phyloP scores from a whole-genome alignment of 2,329 filamentous ascomycete genomes.

The Exophiala bonariae region DNA sequence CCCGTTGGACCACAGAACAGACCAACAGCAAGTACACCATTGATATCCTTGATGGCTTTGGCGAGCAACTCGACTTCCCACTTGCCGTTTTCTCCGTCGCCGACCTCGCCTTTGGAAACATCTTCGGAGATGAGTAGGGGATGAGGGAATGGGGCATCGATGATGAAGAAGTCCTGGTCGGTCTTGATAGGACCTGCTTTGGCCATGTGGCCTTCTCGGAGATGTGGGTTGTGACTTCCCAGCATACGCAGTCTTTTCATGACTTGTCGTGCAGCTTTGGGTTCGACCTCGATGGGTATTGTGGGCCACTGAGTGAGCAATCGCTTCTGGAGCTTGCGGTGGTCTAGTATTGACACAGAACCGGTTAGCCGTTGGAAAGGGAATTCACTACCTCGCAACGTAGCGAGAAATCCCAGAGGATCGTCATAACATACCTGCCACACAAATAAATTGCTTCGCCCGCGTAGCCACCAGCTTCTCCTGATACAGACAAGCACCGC shows the following conservation, averaged over 20 bases:
- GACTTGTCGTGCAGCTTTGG: slow-evolving; percentile 76
- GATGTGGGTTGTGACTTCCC: slow-evolving; percentile 60
- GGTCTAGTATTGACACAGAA: slow-evolving; percentile 58
- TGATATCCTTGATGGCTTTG: slow-evolving; percentile 72
- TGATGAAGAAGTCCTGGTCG: slow-evolving; percentile 83
- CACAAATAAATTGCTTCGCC: slow-evolving; percentile 82
- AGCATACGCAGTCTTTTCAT: slow-evolving; percentile 70
- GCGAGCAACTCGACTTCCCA: slow-evolving; percentile 82
- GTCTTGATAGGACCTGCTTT: slow-evolving; percentile 84
- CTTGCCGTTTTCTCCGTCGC: slow-evolving; percentile 61
- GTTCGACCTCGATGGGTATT: slow-evolving; percentile 92
- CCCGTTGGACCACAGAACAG: slow-evolving; percentile 85
- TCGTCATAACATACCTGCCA: slow-evolving; percentile 67
- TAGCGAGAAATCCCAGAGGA: too few relatives aligned
- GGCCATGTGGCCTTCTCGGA: slow-evolving; percentile 70
- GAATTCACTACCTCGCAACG: too few relatives aligned
- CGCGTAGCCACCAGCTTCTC: slow-evolving; percentile 92
- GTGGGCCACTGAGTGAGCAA: slow-evolving; percentile 75
- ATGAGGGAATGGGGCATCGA: slow-evolving; percentile 81
- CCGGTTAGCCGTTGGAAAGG: too few relatives aligned
- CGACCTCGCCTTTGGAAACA: slow-evolving; percentile 46
- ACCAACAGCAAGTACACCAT: slow-evolving; percentile 88
- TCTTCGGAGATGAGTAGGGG: slow-evolving; percentile 67
- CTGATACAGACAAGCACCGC: slow-evolving; percentile 95
- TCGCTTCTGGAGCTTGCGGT: slow-evolving; percentile 79